These are phyloP conservation scores for Malus hybrid DNA, from an alignment of 331 rosid species.

Conservation along the genomic window DNA sequence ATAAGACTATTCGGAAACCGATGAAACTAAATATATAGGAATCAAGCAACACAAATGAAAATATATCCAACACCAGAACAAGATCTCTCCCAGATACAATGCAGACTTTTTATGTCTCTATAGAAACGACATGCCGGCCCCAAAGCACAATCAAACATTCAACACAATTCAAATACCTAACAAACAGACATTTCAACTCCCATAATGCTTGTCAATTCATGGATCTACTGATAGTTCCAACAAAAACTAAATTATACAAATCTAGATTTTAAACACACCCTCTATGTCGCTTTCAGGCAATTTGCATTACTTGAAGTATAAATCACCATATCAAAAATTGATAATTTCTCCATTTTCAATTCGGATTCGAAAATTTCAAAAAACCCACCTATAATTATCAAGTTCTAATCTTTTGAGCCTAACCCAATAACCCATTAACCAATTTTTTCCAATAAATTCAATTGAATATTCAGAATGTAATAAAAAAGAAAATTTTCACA, in stretches of 20 bases:
- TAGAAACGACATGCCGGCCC: neutral
- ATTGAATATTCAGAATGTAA: too few species aligned
- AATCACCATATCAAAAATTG: neutral
- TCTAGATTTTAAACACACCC: neutral
- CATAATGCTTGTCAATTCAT: neutral
- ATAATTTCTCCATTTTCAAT: neutral
- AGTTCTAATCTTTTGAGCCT: neutral
- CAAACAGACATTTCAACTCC: neutral
- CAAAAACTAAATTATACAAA: neutral
- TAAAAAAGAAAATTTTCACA: neutral
- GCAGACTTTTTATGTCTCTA: neutral
- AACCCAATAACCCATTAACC: neutral
- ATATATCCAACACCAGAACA: neutral
- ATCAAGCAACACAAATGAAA: neutral
- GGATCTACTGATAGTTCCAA: neutral
- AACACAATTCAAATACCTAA: neutral
- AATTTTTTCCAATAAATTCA: neutral
- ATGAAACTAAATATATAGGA: neutral
- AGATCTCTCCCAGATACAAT: neutral
- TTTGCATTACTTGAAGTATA: too few species aligned
- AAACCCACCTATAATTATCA: neutral
- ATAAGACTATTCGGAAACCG: neutral
- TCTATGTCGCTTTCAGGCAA: constrained; percentile 2
- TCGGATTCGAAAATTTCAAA: neutral
- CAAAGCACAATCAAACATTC: neutral